Conservation (phyloP, 345 rosid genomes). For the Eucalyptus virginea region DNA sequence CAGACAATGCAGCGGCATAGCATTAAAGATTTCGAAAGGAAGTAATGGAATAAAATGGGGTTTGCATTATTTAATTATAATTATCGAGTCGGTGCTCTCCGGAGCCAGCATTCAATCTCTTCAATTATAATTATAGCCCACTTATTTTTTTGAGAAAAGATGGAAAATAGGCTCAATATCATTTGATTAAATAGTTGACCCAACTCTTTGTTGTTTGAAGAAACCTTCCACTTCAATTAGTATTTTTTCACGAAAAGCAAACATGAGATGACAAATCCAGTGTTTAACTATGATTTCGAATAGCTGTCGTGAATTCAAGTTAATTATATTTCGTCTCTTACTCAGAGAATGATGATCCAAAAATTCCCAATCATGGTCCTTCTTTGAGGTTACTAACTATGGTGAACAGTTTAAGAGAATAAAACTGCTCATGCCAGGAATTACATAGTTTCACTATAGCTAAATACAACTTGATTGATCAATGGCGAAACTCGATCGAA, state of each 20-base stretch:
- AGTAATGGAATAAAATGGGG: not conserved
- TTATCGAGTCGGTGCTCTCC: not conserved
- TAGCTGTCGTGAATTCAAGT: not conserved
- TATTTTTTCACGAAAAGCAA: not conserved
- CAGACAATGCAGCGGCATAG: not conserved
- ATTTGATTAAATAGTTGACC: not conserved
- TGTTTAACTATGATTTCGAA: not conserved
- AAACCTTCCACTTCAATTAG: not conserved
- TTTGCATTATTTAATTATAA: not conserved
- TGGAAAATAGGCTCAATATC: not conserved
- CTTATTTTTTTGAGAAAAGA: too few species aligned
- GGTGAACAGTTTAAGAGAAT: not conserved
- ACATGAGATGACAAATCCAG: not conserved
- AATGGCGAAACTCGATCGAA: not conserved
- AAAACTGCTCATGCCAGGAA: not conserved
- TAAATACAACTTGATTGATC: not conserved
- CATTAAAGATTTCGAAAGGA: not conserved
- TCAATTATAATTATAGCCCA: not conserved
- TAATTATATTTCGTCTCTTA: not conserved
- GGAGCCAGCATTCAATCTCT: not conserved
- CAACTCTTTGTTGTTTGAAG: not conserved
- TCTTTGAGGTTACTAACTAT: not conserved
- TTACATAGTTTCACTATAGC: not conserved
- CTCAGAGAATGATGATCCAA: not conserved
- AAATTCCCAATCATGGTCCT: too few species aligned